A percentile compares a stretch with the other conserved stretches of the same genome.
These are phyloP conservation scores for Dujonia santamariae DNA, from an alignment of 1,139 yeast species.

Conservation along the genomic window DNA sequence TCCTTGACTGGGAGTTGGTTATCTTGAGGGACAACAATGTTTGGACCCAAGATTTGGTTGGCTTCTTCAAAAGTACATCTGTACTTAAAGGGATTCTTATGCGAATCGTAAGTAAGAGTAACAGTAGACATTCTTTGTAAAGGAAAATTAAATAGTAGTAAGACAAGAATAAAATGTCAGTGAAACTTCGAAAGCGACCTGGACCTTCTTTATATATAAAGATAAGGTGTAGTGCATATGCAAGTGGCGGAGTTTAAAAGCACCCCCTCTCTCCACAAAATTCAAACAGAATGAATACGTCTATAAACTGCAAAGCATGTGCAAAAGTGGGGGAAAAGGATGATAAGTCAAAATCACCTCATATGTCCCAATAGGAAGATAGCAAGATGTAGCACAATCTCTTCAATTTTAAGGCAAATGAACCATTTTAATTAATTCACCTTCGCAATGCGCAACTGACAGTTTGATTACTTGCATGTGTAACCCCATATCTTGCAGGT, in stretches of 20 bases:
- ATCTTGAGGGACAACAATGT: constrained; percentile 14
- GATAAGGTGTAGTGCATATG: background rate
- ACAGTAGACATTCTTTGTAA: constrained; percentile 21
- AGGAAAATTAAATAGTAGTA: background rate
- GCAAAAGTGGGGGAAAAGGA: constrained; percentile 1
- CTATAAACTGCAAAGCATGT: background rate
- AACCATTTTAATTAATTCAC: too few relatives aligned
- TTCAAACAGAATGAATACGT: too few relatives aligned
- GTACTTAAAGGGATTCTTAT: constrained; percentile 29
- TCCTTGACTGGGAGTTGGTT: constrained; percentile 18
- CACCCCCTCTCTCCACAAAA: too few relatives aligned
- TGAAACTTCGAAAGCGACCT: constrained; percentile 1
- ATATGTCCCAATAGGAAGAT: too few relatives aligned
- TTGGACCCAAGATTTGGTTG: constrained; percentile 21
- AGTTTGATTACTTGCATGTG: too few relatives aligned
- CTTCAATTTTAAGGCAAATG: too few relatives aligned
- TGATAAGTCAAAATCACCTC: too few relatives aligned
- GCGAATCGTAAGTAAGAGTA: constrained; percentile 28
- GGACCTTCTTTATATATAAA: background rate
- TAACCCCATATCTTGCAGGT: too few relatives aligned
- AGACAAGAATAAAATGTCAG: background rate
- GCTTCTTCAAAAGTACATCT: constrained; percentile 30
- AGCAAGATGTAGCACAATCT: too few relatives aligned
- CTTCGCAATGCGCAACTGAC: too few relatives aligned
- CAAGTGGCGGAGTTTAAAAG: constrained; percentile 6